Evolutionary conservation across 2,329 filamentous ascomycete species (phyloP).

Genomic region (Ploettnerulaceae sp.): DNA sequence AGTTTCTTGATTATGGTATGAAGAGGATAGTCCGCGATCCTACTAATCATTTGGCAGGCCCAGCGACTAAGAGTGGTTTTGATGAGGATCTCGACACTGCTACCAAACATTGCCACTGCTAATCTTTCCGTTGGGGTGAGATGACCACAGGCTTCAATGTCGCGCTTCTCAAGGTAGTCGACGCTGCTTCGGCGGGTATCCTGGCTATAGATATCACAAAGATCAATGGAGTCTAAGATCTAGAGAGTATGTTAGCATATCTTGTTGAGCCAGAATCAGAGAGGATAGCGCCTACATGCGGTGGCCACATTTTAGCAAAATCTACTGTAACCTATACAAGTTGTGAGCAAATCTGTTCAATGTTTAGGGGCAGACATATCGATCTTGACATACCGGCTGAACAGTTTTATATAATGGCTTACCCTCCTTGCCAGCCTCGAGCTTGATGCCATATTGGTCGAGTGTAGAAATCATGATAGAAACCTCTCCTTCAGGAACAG

Average conservation of each 20-base stretch:
- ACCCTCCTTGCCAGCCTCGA: not conserved
- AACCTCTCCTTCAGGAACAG: not conserved
- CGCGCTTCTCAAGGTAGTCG: not conserved
- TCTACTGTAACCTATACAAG: not conserved
- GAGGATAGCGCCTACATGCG: not conserved
- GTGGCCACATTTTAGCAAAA: not conserved
- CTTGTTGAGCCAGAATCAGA: not conserved
- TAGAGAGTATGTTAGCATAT: not conserved
- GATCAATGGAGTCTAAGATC: not conserved
- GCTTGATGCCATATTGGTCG: not conserved
- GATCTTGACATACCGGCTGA: constrained; percentile 3
- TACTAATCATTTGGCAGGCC: not conserved
- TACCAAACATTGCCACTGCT: constrained; percentile 7
- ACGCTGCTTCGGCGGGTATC: not conserved
- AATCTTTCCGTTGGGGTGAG: constrained; percentile 6
- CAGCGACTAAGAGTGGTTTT: constrained; percentile 6
- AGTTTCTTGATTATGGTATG: constrained; percentile 7
- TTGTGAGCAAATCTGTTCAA: not conserved
- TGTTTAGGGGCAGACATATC: too few species aligned
- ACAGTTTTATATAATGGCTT: constrained; percentile 5
- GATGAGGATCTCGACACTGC: constrained; percentile 3
- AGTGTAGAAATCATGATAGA: constrained; percentile 10
- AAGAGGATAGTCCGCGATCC: not conserved
- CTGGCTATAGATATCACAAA: constrained; percentile 11
- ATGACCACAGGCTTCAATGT: not conserved